phyloP scores from a whole-genome alignment of 495 filamentous ascomycete species.

The Penicillium malachiteum region DNA sequence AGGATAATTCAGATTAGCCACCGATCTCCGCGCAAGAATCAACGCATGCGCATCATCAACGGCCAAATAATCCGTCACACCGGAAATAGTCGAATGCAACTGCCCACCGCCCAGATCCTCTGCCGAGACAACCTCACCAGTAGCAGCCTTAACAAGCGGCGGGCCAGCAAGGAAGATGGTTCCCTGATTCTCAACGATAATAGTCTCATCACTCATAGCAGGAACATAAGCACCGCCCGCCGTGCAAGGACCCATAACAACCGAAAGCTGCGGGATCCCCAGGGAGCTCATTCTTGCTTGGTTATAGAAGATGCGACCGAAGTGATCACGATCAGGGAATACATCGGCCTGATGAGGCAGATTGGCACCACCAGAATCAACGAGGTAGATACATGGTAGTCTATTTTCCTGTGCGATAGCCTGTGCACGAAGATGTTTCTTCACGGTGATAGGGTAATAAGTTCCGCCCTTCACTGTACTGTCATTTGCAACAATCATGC shows the following conservation, averaged over 20 bases:
- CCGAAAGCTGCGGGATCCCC: conserved; percentile 89
- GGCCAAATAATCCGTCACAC: conserved; percentile 95
- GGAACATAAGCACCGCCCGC: conserved; percentile 96
- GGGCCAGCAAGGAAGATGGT: conserved; percentile 97
- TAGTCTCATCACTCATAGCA: conserved; percentile 94
- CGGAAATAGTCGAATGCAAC: conserved; percentile 84
- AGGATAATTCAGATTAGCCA: conserved; percentile 88
- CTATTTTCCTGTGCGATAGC: conserved; percentile 86
- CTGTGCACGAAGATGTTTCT: conserved; percentile 95
- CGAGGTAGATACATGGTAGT: conserved; percentile 87
- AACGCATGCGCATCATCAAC: conserved; percentile 93
- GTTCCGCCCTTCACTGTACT: conserved; percentile 99
- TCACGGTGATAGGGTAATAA: conserved; percentile 96
- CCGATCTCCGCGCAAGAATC: conserved; percentile 77
- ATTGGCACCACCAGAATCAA: conserved; percentile 95
- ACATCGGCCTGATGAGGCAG: conserved; percentile 95
- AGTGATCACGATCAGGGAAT: conserved; percentile 93
- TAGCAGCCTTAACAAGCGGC: conserved; percentile 94
- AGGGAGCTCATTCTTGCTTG: conserved; percentile 82
- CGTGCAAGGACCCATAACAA: conserved; percentile 98
- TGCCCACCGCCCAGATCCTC: conserved; percentile 94
- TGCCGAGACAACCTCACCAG: conserved; percentile 87
- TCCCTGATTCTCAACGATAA: conserved; percentile 92
- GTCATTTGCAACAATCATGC: conserved; percentile 95
- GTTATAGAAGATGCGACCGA: conserved; percentile 98